Base-by-base conservation (phyloP, 1,284 basidiomycete genomes). In the Papiliotrema laurentii region DNA sequence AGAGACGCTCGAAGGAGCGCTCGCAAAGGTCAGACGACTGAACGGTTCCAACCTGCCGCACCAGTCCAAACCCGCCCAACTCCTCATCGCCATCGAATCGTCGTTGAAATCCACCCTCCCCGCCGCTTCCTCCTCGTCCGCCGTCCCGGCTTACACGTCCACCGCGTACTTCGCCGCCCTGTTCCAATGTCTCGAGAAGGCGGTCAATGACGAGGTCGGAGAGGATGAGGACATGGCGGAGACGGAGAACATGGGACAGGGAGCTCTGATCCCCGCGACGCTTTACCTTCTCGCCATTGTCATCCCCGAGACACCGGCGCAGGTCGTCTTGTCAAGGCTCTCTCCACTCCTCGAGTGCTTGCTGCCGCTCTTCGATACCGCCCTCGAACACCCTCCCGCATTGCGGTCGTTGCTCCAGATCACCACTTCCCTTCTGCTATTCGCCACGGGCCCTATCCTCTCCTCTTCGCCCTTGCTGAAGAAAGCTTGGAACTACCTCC, bases 141-240 rank as follows among this genome's bases (percentile, higher is more conserved):
- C 54, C 10, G 77, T 80, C 46, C 87, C 92, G 59, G 87, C 89
- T 56, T 79, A 80, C 54, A 81, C 83, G 5, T 78, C 89, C 10
- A 89, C 89, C 1, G 89, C 90, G 33, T 94, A 96, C 77, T 91
- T 92, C 73, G 85, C 89, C 19, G 85, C 87, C 0, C 78, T 97
- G 47, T 76, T 90, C 40, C 68, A 68, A 55, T 69, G 69, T 51
- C 64, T 76, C 46, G 61, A 69, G 30, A 71, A 69, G 52, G 71
- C 73, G 6, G 61, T 59, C 43, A 58, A 63, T 3, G 70, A 72
- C 33, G 63, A 70, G 31, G 63, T 71, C 9, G 4, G 61, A 58
- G 35, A 63, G 7, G 68, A 66, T 37, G 70, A 72, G 46, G 68
- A 63, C 33, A 56, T 69, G 38, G 61, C 68, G 7, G 69, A 72